A percentile compares a stretch with the other conserved stretches of the same genome.
Evolutionary conservation across 1,139 yeast genomes (phyloP).

Genomic region (Hansenula lynferdii): DNA sequence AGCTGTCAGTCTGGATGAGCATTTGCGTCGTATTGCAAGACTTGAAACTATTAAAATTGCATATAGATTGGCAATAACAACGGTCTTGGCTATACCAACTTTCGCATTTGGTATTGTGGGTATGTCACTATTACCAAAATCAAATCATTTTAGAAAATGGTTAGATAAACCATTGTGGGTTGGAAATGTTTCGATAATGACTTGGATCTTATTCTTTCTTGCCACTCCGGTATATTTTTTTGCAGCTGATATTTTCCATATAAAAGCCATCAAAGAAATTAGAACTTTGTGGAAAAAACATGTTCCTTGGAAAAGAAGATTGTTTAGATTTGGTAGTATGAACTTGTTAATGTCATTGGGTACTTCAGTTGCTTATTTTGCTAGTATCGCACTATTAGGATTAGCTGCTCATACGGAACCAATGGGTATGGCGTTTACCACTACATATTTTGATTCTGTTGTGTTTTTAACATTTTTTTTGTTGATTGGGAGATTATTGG

Average conservation of each 20-base stretch:
- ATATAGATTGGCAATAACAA: conserved; percentile 43
- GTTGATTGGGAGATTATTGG: conserved; percentile 64
- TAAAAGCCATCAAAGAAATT: conserved; percentile 58
- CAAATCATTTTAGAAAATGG: conserved; percentile 44
- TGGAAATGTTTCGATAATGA: conserved; percentile 56
- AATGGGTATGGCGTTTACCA: conserved; percentile 39
- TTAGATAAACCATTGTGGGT: conserved; percentile 58
- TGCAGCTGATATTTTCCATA: conserved; percentile 70
- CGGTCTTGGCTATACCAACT: conserved; percentile 60
- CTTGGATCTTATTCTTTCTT: conserved; percentile 62
- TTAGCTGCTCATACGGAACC: conserved; percentile 39
- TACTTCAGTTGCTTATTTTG: conserved; percentile 65
- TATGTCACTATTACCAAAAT: conserved; percentile 52
- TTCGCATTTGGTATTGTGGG: conserved; percentile 65
- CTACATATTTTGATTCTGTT: conserved; percentile 75
- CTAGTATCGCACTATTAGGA: conserved; percentile 55
- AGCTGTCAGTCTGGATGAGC: conserved; percentile 59
- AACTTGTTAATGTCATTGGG: conserved; percentile 67
- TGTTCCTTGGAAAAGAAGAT: conserved; percentile 49
- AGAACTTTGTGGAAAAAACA: conserved; percentile 51
- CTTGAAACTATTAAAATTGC: conserved; percentile 45
- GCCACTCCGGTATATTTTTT: conserved; percentile 74
- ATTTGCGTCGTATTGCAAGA: conserved; percentile 45
- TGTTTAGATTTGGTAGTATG: conserved; percentile 76
- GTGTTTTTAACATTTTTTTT: conserved; percentile 70